Evolutionary conservation across 148 eudicot genomes (phyloP), one percentile per base, ranked within the genome.

Genomic region (Amaranthus palmeri): DNA sequence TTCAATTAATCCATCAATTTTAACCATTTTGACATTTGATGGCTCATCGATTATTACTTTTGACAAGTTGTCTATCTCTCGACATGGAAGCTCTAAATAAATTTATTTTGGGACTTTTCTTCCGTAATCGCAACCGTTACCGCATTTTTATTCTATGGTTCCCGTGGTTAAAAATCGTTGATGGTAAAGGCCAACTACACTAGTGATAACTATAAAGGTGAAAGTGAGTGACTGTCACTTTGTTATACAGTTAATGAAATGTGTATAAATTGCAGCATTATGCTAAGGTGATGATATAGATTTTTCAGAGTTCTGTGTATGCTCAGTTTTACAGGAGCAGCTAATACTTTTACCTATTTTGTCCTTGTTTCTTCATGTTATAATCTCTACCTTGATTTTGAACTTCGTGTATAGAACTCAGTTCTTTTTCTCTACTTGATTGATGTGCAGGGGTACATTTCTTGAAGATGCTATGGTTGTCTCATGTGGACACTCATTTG

Each of bases 401-500:
- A 10, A 12, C 8, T 0, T 12, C 17, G 43, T 61, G 72, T 55
- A 54, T 12, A 5, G 7, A 13, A 14, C 18, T 18, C 43, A 50
- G 4, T 75, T 49, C 58, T 60, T 61, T 10, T 65, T 51, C 59
- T 70, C 50, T 61, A 47, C 62, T 77, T 49, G 18, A 54, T 77
- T 77, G 61, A 67, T 84, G 68, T 61, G 56, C 68, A 92, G 97
- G 73, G 96, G 97, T 67, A 87, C 86, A 78, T 92, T 83, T 81
- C 96, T 92, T 71, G 97, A 92, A 83, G 97, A 92, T 80, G 97
- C 97, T 49, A 77, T 85, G 91, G 61, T 88, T 48, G 87, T 89
- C 78, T 88, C 97, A 17, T 92, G 97, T 71, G 97, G 97, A 77
- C 97, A 92, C 82, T 90, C 97, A 57, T 92, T 92, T 88, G 97